These are phyloP conservation scores for Flueggea neowawraea DNA, from an alignment of 441 rosid genomes.

Conservation along the genomic window DNA sequence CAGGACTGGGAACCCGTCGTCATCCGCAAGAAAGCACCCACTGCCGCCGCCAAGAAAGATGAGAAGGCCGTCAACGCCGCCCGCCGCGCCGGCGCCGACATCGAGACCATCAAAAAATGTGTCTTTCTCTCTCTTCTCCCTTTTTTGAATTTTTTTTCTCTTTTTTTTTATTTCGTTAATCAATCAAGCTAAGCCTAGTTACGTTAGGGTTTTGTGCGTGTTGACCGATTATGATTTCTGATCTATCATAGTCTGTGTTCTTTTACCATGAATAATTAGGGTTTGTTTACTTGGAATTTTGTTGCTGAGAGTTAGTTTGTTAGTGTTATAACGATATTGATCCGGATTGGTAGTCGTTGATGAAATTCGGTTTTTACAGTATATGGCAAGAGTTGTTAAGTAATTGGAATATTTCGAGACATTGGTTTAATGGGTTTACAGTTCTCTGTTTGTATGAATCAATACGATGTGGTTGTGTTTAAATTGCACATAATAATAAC, in stretches of 20 bases:
- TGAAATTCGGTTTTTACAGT: too few species aligned
- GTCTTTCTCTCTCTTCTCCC: neutral
- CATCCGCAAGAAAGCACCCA: constrained; percentile 65
- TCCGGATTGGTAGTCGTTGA: too few species aligned
- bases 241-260: neutral
- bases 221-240: neutral
- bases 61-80: constrained; percentile 81
- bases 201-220: too few species aligned
- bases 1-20: constrained; percentile 85
- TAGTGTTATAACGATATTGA: too few species aligned
- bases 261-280: neutral
- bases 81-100: constrained; percentile 71
- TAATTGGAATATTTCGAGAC: too few species aligned
- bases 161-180: neutral
- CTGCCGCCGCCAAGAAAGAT: constrained; percentile 71
- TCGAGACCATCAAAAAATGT: constrained; percentile 62
- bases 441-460: too few species aligned
- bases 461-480: too few species aligned
- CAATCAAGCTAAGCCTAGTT: too few species aligned
- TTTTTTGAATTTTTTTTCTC: neutral
- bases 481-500: too few species aligned
- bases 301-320: too few species aligned
- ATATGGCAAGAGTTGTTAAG: too few species aligned
- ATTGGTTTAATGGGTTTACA: too few species aligned
- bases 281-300: neutral